These are phyloP conservation scores for Malus sylvestris DNA, from an alignment of 306 rosid genomes.

Conservation along the genomic window DNA sequence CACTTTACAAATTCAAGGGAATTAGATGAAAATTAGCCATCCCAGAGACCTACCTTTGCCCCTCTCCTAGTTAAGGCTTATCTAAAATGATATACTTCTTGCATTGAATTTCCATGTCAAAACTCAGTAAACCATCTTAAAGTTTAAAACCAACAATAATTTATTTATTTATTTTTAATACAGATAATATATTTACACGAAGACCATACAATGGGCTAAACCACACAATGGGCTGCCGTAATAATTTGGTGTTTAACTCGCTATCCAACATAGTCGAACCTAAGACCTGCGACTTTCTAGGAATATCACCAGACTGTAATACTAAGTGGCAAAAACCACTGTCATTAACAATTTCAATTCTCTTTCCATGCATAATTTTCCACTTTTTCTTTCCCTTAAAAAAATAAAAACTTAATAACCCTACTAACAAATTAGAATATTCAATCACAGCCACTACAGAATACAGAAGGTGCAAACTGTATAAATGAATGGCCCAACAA, in stretches of 20 bases:
- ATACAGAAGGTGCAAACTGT: not conserved
- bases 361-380: not conserved
- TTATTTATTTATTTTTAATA: too few relatives aligned
- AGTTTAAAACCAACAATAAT: not conserved
- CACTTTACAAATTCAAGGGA: not conserved
- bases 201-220: not conserved
- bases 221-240: not conserved
- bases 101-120: not conserved
- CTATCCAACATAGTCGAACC: not conserved
- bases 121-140: not conserved
- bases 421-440: not conserved
- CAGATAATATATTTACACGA: too few relatives aligned
- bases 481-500: not conserved
- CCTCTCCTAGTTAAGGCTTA: not conserved
- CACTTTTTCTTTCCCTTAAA: not conserved
- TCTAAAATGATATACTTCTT: not conserved
- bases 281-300: not conserved
- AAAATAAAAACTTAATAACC: not conserved
- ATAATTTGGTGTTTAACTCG: not conserved
- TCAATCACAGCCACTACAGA: not conserved
- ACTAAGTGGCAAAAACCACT: not conserved
- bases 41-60: not conserved
- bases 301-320: too few relatives aligned
- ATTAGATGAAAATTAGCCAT: not conserved
- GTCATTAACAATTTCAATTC: not conserved